A percentile compares a stretch with the other conserved stretches of the same genome.
phyloP scores from a whole-genome alignment of 2,329 filamentous ascomycete species.

The Clonostachys solani region DNA sequence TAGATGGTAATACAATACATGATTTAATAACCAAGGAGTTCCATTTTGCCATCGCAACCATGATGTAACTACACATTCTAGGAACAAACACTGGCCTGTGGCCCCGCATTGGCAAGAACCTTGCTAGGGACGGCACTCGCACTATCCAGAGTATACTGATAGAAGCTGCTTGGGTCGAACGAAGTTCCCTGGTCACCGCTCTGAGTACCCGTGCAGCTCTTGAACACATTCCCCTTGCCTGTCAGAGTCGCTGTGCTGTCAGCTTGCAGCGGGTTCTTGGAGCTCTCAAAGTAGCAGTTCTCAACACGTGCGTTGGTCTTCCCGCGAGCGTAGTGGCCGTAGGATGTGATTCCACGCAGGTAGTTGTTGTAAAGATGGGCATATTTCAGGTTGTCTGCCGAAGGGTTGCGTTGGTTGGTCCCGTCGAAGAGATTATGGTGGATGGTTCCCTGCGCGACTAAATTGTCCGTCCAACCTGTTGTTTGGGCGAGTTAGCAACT shows the following conservation, averaged over 20 bases:
- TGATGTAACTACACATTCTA: not conserved
- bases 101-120: slow-evolving; percentile 10
- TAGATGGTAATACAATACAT: no score
- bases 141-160: slow-evolving; percentile 9
- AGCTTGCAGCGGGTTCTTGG: slow-evolving; percentile 11
- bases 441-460: slow-evolving; percentile 13
- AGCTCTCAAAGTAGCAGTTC: slow-evolving; percentile 15
- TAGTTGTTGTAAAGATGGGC: slow-evolving; percentile 20
- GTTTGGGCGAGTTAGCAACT: no score
- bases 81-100: slow-evolving; percentile 14
- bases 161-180: slow-evolving; percentile 6
- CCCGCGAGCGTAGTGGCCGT: slow-evolving; percentile 16
- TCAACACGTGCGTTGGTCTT: slow-evolving; percentile 14
- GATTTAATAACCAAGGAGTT: no score
- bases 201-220: slow-evolving; percentile 5
- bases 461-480: slow-evolving; percentile 17
- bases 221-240: slow-evolving; percentile 7
- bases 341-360: slow-evolving; percentile 11
- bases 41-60: no score
- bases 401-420: slow-evolving; percentile 15
- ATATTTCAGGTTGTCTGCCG: slow-evolving; percentile 14
- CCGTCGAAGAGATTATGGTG: slow-evolving; percentile 17
- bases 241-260: slow-evolving; percentile 8
- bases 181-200: slow-evolving; percentile 6
- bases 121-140: slow-evolving; percentile 11